phyloP scores from a whole-genome alignment of 164 flowering plant genomes.

The Vitis rupestris region DNA sequence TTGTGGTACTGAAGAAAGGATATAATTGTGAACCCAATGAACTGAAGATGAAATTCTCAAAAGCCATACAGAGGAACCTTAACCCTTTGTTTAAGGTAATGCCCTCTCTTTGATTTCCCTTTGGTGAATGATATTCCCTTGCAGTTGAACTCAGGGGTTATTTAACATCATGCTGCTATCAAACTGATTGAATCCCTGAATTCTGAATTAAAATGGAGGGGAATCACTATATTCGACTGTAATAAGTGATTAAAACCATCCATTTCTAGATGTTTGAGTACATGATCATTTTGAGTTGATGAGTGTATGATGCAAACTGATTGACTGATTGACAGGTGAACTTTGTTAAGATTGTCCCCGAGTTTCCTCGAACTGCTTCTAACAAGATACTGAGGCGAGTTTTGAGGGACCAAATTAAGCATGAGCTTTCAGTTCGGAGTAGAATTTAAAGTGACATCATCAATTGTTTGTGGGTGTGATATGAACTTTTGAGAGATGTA shows the following conservation, averaged over 20 bases:
- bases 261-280: no score
- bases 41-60: constrained; percentile 63
- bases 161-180: no score
- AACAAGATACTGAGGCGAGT: constrained; percentile 85
- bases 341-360: constrained; percentile 69
- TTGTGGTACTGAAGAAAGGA: constrained; percentile 72
- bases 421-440: constrained; percentile 51
- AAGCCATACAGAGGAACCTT: constrained; percentile 74
- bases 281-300: no score
- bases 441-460: constrained; percentile 34
- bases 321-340: constrained; percentile 55
- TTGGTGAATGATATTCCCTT: no score
- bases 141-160: no score
- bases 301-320: no score
- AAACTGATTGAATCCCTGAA: no score
- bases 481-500: no score
- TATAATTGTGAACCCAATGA: constrained; percentile 31
- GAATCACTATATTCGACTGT: no score
- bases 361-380: constrained; percentile 89
- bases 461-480: neutral
- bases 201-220: no score
- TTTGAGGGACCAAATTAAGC: constrained; percentile 69
- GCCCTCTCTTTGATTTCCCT: no score
- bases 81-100: constrained; percentile 91
- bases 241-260: no score